Percentiles rank a stretch among this genome's conserved stretches.
Evolutionary conservation across 2,329 filamentous ascomycete species (phyloP).

Genomic region (Aspergillus glaucus): DNA sequence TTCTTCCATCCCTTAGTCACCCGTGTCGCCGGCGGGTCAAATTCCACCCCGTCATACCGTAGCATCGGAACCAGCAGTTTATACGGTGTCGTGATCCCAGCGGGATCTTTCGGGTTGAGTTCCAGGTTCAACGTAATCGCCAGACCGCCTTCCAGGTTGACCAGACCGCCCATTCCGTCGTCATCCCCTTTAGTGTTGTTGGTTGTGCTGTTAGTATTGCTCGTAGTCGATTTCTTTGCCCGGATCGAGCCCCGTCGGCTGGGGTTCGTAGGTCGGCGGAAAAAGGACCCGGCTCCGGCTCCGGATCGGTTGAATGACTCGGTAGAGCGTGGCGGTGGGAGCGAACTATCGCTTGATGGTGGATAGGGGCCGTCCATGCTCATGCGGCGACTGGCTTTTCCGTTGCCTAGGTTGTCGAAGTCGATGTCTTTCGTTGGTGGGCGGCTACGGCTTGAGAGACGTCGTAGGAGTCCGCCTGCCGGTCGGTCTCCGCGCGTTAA

Average conservation of each 20-base stretch:
- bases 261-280: conserved; percentile 64
- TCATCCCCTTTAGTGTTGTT: conserved; percentile 26
- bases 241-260: conserved; percentile 28
- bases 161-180: conserved; percentile 47
- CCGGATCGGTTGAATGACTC: conserved; percentile 2
- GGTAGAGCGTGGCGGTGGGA: conserved; percentile 20
- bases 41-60: conserved; percentile 42
- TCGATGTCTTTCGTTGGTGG: conserved; percentile 38
- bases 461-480: conserved; percentile 39
- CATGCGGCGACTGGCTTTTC: conserved; percentile 21
- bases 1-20: conserved; percentile 36
- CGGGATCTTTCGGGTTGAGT: conserved; percentile 74
- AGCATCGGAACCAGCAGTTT: conserved; percentile 77
- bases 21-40: conserved; percentile 30
- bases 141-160: conserved; percentile 76
- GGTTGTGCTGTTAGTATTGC: conserved; percentile 43
- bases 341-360: conserved; percentile 26
- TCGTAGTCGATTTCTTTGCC: conserved; percentile 50
- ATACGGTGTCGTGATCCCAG: conserved; percentile 83
- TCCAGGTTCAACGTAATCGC: conserved; percentile 88
- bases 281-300: conserved; percentile 42
- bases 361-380: conserved; percentile 30
- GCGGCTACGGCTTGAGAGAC: conserved; percentile 40
- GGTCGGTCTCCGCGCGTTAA: conserved; percentile 51
- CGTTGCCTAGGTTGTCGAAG: conserved; percentile 24